Percentiles rank a stretch among this genome's conserved stretches.
These are phyloP conservation scores for Leccinum uliginosum DNA, from an alignment of 768 basidiomycete species.

Conservation along the genomic window DNA sequence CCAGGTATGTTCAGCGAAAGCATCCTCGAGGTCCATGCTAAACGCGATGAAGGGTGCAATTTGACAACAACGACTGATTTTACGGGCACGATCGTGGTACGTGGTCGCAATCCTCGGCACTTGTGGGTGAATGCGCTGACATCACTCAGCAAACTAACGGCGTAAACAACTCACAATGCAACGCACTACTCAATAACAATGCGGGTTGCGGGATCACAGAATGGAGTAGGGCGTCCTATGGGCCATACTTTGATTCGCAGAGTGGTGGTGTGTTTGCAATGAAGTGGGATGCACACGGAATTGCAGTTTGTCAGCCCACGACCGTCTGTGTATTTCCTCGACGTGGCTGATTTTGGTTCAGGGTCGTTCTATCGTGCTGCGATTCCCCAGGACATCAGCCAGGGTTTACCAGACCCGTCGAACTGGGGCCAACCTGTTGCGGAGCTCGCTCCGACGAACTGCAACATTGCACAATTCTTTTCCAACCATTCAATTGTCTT, in stretches of 20 bases:
- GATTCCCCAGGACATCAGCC: constrained; percentile 60
- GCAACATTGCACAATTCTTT: constrained; percentile 58
- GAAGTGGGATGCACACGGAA: constrained; percentile 81
- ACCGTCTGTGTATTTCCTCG: background rate
- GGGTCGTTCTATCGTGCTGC: constrained; percentile 83
- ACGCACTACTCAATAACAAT: constrained; percentile 50
- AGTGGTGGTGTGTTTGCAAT: constrained; percentile 85
- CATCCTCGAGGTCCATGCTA: background rate
- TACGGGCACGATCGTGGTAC: constrained; percentile 60
- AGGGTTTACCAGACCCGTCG: constrained; percentile 59
- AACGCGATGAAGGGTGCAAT: constrained; percentile 44
- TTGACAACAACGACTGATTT: constrained; percentile 52
- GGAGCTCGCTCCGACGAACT: constrained; percentile 45
- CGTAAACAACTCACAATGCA: constrained; percentile 49
- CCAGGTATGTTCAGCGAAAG: constrained; percentile 39
- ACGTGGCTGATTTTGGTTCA: constrained; percentile 25
- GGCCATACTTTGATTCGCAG: constrained; percentile 72
- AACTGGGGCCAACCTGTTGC: constrained; percentile 71
- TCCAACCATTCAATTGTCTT: constrained; percentile 71
- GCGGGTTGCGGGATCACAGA: constrained; percentile 77
- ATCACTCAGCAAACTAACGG: constrained; percentile 43
- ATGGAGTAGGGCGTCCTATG: constrained; percentile 80
- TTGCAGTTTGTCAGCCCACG: constrained; percentile 60
- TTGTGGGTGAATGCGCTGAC: background rate
- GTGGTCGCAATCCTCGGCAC: constrained; percentile 19